Evolutionary conservation across 2,329 filamentous ascomycete species (phyloP), one percentile per base, ranked within the genome.

Genomic region (Curvularia sp.): DNA sequence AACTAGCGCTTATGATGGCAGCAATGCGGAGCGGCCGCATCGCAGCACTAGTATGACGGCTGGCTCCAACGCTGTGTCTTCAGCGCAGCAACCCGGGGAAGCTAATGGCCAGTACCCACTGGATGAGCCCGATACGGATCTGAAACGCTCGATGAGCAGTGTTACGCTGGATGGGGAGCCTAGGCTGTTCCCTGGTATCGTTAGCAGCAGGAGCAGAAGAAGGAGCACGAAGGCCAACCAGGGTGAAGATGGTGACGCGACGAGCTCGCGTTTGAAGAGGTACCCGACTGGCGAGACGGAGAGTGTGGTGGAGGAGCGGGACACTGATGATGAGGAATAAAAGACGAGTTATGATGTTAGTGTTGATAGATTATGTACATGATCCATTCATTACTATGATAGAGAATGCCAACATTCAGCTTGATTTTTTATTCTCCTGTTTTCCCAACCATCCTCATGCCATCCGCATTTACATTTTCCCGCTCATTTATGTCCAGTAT

Each of bases 101-200:
- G 9, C 44, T 51, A 55, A 54, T 47, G 28, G 22, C 20, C 24
- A 46, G 41, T 53, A 48, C 62, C n/a, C 26, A 5, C 2, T 30
- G 49, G 66, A 67, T 15, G 67, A 72, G n/a, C 53, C 63, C 13
- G 57, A 64, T 28, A 20, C 59, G 3, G 63, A 58, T 8, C 47
- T 74, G 41, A 62, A 60, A 1, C 61, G 73, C 6, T 67, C 72
- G 4, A 60, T 67, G 15, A 73, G 72, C 47, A 65, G 60, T 12
- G 58, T 72, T 7, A 63, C 69, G 6, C 61, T 81, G 26, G 76
- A 77, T 28, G 86, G 83, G 49, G 89, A 92, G 73, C 90, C 89
- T 10, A 84, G 83, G 62, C 86, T 92, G 62, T 90, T 92, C 64
- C 90, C 90, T 0, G 90, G 90, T 0, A 84, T 93, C 31, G 83